Evolutionary conservation across 2,329 filamentous ascomycete genomes (phyloP), one percentile per base, ranked within the genome.

Genomic region (Raffaelea arxii): DNA sequence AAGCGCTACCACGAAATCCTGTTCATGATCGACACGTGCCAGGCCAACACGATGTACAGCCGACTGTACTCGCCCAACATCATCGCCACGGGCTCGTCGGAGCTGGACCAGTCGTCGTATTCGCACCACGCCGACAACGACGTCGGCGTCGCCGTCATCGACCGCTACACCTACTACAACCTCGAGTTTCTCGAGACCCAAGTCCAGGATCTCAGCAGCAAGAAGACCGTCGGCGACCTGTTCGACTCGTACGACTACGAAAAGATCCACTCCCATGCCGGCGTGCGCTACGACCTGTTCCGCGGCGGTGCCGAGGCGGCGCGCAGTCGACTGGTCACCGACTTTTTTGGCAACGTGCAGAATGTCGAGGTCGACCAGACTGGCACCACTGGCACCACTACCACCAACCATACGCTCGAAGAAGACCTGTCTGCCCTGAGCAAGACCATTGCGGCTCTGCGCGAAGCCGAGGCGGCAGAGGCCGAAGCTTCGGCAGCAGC

Each of bases 1-100:
- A 94, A 94, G 71, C 83, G 92, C 62, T 98, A 97, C 66, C 87
- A 97, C 63, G 92, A 98, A 66, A 82, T 98, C 56, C 78, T 98
- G 48, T 98, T 98, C 72, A 98, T 98, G 92, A 98, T 98, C 66
- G 92, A 98, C 65, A 98, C 92, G 0, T 98, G 92, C 69, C 92
- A 98, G 69, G 92, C 92, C 46, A 98, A 98, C 65, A 98, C 92
- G 25, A 96, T 98, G 89, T 98, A 95, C 69, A 91, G 83, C 62
- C 91, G 95, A 58, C 87, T 98, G 60, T 98, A 98, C 71, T 94
- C 89, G 5, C 91, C 91, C 41, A 97, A 97, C 60, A 96, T 98
- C 58, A 89, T 98, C 58, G 92, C 92, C 0, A 98, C 94, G 0
- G 92, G 92, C n/a, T 94, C 87, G 25, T 94, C 86, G 3, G 89